phyloP scores from a whole-genome alignment of 2,329 filamentous ascomycete species.

The Aspergillus glaucus region DNA sequence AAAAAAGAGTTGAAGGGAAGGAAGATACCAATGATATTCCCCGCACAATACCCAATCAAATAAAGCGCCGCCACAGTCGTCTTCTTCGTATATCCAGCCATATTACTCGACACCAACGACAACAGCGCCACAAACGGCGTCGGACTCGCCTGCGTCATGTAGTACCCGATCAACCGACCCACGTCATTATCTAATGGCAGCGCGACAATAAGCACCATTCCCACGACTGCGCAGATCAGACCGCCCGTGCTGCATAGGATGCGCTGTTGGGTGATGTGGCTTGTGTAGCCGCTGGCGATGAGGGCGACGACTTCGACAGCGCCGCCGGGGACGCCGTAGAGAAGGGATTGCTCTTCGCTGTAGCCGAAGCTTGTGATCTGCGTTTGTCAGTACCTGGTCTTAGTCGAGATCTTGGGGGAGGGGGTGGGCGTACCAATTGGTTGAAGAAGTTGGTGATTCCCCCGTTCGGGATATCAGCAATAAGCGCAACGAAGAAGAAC shows the following conservation, averaged over 20 bases:
- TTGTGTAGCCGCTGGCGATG: conserved; percentile 50
- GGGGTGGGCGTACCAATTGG: conserved; percentile 37
- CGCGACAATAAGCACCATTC: conserved; percentile 59
- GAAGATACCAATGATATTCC: conserved; percentile 51
- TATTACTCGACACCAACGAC: conserved; percentile 57
- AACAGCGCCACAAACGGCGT: conserved; percentile 60
- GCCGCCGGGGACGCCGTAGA: conserved; percentile 61
- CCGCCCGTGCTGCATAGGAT: conserved; percentile 51
- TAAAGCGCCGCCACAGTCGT: conserved; percentile 47
- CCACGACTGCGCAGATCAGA: conserved; percentile 50
- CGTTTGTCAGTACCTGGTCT: neutral
- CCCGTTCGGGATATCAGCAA: conserved; percentile 54
- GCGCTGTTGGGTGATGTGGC: conserved; percentile 52
- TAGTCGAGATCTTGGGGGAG: neutral
- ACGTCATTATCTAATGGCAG: conserved; percentile 52
- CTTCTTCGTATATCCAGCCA: conserved; percentile 50
- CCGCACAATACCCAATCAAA: conserved; percentile 44
- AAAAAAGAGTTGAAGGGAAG: neutral
- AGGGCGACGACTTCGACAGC: conserved; percentile 58
- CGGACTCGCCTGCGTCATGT: conserved; percentile 55
- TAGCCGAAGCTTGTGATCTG: conserved; percentile 59
- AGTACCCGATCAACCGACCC: conserved; percentile 59
- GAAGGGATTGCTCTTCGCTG: conserved; percentile 54
- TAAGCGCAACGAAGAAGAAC: conserved; percentile 52
- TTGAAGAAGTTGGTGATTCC: conserved; percentile 58